Conservation (phyloP, 2,329 filamentous ascomycete species). For the Colletotrichum agaves region DNA sequence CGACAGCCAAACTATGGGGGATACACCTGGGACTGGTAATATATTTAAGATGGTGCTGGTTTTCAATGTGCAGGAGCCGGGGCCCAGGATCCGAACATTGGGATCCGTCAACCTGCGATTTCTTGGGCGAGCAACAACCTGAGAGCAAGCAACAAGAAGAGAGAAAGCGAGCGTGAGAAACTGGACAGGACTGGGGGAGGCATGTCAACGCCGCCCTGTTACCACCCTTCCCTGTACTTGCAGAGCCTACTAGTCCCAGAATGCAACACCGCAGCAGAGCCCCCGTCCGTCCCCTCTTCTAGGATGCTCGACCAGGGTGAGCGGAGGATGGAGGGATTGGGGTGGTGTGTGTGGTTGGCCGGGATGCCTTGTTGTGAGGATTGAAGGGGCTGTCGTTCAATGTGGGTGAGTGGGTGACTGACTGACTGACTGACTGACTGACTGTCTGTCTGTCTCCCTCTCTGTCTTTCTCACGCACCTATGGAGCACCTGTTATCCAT, state of each 20-base stretch:
- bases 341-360: conserved; percentile 11
- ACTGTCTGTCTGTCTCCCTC: not conserved
- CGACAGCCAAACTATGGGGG: conserved; percentile 9
- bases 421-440: too few relatives aligned
- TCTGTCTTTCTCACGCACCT: conserved; percentile 8
- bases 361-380: conserved; percentile 26
- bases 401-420: conserved; percentile 18
- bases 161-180: conserved; percentile 7
- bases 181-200: not conserved
- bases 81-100: conserved; percentile 32
- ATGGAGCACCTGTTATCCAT: conserved; percentile 10
- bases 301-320: conserved; percentile 27
- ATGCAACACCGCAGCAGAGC: conserved; percentile 32
- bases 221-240: conserved; percentile 22
- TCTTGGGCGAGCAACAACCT: conserved; percentile 13
- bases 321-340: conserved; percentile 27
- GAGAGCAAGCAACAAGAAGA: conserved; percentile 13
- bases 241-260: conserved; percentile 36
- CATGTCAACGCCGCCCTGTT: conserved; percentile 24
- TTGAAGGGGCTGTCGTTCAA: conserved; percentile 25
- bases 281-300: conserved; percentile 33
- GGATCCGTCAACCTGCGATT: conserved; percentile 28
- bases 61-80: conserved; percentile 32
- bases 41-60: conserved; percentile 35
- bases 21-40: conserved; percentile 31